Conservation (phyloP, 2,329 filamentous ascomycete species). For the Pseudofabraea citricarpa region DNA sequence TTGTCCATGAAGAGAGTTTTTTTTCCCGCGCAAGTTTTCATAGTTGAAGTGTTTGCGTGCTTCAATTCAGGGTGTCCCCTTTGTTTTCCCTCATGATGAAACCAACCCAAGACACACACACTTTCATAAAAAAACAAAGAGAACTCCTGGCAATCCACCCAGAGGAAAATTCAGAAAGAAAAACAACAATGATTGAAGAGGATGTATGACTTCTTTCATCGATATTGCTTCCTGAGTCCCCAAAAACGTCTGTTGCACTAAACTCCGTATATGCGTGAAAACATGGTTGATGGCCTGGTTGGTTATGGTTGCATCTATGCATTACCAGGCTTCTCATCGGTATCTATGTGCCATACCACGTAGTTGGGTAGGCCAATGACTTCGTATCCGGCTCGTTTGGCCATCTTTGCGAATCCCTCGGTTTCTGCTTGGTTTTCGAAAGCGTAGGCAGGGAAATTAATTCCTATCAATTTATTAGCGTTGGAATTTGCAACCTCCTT, state of each 20-base stretch:
- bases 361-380: slow-evolving; percentile 95
- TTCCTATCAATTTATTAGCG: slow-evolving; percentile 51
- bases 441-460: slow-evolving; percentile 94
- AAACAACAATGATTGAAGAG: background rate
- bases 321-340: slow-evolving; percentile 88
- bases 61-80: too few relatives aligned
- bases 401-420: slow-evolving; percentile 98
- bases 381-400: slow-evolving; percentile 88
- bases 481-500: background rate
- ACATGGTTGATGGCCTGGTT: slow-evolving; percentile 16
- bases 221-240: slow-evolving; percentile 9
- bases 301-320: slow-evolving; percentile 15
- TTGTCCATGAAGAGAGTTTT: background rate
- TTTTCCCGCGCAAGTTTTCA: slow-evolving; percentile 1
- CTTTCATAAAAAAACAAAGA: too few relatives aligned
- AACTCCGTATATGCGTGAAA: slow-evolving; percentile 29
- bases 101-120: too few relatives aligned
- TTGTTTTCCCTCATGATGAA: too few relatives aligned
- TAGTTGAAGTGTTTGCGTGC: too few relatives aligned
- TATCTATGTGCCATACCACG: slow-evolving; percentile 98
- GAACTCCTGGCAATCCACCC: slow-evolving; percentile 4
- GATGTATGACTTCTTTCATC: background rate
- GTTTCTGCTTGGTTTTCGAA: slow-evolving; percentile 99
- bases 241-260: slow-evolving; percentile 14
- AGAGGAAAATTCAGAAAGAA: background rate